Evolutionary conservation across 192 early-diverging fungal genomes (phyloP).

Genomic region (Entomortierella chlamydospora): DNA sequence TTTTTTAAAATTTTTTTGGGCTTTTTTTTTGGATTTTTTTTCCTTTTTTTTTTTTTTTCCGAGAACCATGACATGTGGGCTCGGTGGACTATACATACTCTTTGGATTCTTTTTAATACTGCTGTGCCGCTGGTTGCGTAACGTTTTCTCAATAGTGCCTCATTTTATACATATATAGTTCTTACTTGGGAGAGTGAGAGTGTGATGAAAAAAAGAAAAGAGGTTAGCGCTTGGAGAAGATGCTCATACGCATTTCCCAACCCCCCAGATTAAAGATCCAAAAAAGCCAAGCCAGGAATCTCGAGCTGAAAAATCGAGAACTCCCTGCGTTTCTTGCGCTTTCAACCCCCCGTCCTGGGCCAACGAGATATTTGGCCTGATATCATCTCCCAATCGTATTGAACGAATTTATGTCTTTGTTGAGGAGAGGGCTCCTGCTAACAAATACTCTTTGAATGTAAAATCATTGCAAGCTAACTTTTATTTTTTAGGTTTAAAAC

Average conservation of each 20-base stretch:
- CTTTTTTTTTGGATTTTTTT: background rate
- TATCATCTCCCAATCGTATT: constrained; percentile 35
- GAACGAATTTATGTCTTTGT: constrained; percentile 49
- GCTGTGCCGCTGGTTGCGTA: constrained; percentile 23
- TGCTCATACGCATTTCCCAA: constrained; percentile 7
- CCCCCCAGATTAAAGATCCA: constrained; percentile 43
- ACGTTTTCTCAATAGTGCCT: constrained; percentile 1
- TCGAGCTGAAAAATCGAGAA: constrained; percentile 47
- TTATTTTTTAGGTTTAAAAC: background rate
- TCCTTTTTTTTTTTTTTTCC: constrained; percentile 16
- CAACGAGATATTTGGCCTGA: constrained; percentile 55
- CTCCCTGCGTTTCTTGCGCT: constrained; percentile 16
- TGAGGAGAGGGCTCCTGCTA: constrained; percentile 56
- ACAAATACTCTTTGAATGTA: constrained; percentile 5
- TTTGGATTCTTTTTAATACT: constrained; percentile 23
- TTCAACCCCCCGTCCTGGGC: constrained; percentile 46
- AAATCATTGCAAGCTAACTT: background rate
- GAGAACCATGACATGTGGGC: background rate
- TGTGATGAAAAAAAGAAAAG: constrained; percentile 14
- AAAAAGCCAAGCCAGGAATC: constrained; percentile 41
- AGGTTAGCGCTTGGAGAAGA: background rate
- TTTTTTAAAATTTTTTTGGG: background rate
- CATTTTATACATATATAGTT: background rate
- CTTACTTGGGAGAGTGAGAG: constrained; percentile 12
- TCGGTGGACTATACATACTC: background rate